These are phyloP conservation scores for Gracilariopsis chorda DNA, from an alignment of 23 red algal genomes.

Conservation along the genomic window DNA sequence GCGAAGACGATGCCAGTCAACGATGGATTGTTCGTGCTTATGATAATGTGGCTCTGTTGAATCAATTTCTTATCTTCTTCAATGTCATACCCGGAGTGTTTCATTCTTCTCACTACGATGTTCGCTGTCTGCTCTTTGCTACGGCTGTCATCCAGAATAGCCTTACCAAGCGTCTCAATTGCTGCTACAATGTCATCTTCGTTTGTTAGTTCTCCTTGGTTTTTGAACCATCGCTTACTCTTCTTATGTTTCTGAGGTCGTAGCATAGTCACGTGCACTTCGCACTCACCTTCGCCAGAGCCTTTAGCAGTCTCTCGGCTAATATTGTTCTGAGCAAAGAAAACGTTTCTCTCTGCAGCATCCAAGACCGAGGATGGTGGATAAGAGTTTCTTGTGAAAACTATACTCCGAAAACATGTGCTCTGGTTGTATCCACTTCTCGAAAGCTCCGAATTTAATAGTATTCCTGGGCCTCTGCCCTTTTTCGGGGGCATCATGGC, in stretches of 20 bases:
- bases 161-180: background rate
- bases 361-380: conserved; percentile 25
- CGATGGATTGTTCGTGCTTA: conserved; percentile 52
- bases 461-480: background rate
- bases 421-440: conserved; percentile 9
- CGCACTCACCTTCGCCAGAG: background rate
- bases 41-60: conserved; percentile 61
- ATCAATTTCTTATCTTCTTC: conserved; percentile 27
- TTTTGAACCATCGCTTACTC: background rate
- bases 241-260: background rate
- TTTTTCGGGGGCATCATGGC: conserved; percentile 35
- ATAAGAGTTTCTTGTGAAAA: conserved; percentile 34
- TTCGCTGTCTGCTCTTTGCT: background rate
- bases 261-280: background rate
- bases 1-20: conserved; percentile 70
- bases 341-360: conserved; percentile 11
- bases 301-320: conserved; percentile 4
- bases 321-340: conserved; percentile 43
- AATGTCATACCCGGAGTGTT: background rate
- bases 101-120: background rate
- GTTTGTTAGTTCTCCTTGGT: background rate
- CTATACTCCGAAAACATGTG: conserved; percentile 48
- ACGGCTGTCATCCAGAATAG: background rate
- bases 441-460: background rate
- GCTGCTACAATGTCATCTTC: background rate